Evolutionary conservation across 352 stramenopile genomes (phyloP).

Genomic region (Phytophthora macrochlamydospora): DNA sequence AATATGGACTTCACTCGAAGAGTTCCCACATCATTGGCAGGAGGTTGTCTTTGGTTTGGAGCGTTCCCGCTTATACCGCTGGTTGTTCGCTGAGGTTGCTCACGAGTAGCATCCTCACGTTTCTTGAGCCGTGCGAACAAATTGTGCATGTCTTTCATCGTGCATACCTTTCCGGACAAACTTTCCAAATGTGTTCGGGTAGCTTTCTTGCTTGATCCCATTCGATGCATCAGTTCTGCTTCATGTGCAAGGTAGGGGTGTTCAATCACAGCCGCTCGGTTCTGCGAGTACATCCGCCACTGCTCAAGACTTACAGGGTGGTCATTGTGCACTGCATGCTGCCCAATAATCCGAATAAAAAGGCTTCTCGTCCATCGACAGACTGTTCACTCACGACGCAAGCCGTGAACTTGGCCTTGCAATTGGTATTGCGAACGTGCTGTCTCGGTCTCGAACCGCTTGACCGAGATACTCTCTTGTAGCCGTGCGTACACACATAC

Average conservation of each 20-base stretch:
- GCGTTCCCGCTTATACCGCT: background rate
- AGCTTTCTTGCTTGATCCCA: constrained; percentile 72
- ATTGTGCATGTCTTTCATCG: constrained; percentile 87
- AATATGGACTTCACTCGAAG: constrained; percentile 58
- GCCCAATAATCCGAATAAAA: constrained; percentile 68
- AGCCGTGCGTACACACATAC: constrained; percentile 79
- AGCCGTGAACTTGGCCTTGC: constrained; percentile 70
- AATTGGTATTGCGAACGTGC: constrained; percentile 74
- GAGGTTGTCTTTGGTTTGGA: background rate
- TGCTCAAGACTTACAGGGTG: constrained; percentile 68
- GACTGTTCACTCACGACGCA: constrained; percentile 59
- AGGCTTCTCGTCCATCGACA: constrained; percentile 52
- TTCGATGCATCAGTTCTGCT: constrained; percentile 70
- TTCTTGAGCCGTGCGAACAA: constrained; percentile 68
- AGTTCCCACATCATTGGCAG: background rate
- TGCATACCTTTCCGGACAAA: constrained; percentile 70
- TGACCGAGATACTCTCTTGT: constrained; percentile 69
- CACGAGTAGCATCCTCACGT: constrained; percentile 30
- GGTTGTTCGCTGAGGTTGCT: background rate
- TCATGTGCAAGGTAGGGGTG: constrained; percentile 76
- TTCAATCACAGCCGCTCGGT: constrained; percentile 69
- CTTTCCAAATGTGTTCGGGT: constrained; percentile 68
- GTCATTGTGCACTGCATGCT: constrained; percentile 70
- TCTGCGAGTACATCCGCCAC: constrained; percentile 83
- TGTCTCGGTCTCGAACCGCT: constrained; percentile 65